These are phyloP conservation scores for Pythium monospermum DNA, from an alignment of 352 stramenopile species.

Conservation along the genomic window DNA sequence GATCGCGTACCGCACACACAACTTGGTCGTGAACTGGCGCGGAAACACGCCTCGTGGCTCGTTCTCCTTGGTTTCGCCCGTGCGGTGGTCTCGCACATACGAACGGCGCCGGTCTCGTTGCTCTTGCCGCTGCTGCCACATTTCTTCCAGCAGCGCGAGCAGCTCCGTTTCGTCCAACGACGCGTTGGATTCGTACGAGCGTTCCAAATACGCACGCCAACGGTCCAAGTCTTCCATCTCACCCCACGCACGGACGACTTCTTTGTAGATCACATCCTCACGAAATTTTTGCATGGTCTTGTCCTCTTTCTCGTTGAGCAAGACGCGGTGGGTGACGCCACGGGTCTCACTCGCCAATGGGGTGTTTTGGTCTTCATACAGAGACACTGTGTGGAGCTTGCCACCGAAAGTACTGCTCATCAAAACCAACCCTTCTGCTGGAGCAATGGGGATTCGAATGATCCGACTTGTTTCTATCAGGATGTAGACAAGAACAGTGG, in stretches of 20 bases:
- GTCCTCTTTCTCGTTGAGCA: conserved; percentile 49
- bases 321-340: conserved; percentile 48
- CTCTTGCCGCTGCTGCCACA: conserved; percentile 29
- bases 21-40: conserved; percentile 72
- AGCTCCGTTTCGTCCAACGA: conserved; percentile 41
- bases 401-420: conserved; percentile 76
- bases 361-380: conserved; percentile 69
- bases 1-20: conserved; percentile 66
- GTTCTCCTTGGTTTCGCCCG: conserved; percentile 30
- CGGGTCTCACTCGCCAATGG: conserved; percentile 45
- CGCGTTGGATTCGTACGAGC: conserved; percentile 47
- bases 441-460: conserved; percentile 84
- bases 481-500: conserved; percentile 14
- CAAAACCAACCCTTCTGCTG: conserved; percentile 84
- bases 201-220: conserved; percentile 57
- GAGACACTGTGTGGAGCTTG: conserved; percentile 71
- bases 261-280: conserved; percentile 69
- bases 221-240: conserved; percentile 39
- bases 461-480: conserved; percentile 74
- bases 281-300: conserved; percentile 56
- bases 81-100: conserved; percentile 49
- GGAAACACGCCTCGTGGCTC: conserved; percentile 49
- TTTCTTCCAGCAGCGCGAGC: conserved; percentile 26
- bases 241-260: conserved; percentile 51
- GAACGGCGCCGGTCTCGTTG: conserved; percentile 39